phyloP scores from a whole-genome alignment of 768 basidiomycete species.

The Pilatotrama ljubarskyi region DNA sequence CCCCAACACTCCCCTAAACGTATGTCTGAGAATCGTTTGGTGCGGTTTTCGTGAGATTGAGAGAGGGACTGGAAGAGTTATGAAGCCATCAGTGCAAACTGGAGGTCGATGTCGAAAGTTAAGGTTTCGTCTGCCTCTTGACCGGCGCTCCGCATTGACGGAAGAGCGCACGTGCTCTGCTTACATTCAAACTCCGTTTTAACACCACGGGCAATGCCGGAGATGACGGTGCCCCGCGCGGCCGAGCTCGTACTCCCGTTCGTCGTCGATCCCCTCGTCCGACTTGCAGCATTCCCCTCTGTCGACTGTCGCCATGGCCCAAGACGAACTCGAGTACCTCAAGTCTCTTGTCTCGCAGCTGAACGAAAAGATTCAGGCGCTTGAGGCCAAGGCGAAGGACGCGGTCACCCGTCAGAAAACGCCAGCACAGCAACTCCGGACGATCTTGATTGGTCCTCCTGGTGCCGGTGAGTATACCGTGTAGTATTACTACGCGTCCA shows the following conservation, averaged over 20 bases:
- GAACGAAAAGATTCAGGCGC: constrained; percentile 79
- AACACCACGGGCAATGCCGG: constrained; percentile 18
- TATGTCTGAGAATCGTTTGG: too few species aligned
- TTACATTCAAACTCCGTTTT: constrained; percentile 6
- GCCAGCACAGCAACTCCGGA: constrained; percentile 78
- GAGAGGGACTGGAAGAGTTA: too few species aligned
- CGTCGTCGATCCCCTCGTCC: constrained; percentile 12
- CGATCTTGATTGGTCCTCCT: constrained; percentile 94
- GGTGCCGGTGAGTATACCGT: constrained; percentile 76
- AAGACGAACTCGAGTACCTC: constrained; percentile 90
- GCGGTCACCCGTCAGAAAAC: constrained; percentile 45
- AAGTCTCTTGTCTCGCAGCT: constrained; percentile 90
- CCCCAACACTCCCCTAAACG: too few species aligned
- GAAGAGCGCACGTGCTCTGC: neutral
- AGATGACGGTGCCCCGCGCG: constrained; percentile 12
- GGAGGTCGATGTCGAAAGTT: too few species aligned
- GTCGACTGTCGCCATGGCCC: constrained; percentile 48
- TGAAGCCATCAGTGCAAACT: too few species aligned
- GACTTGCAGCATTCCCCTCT: constrained; percentile 8
- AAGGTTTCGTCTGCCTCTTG: too few species aligned
- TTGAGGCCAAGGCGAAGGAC: constrained; percentile 71
- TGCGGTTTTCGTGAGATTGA: too few species aligned
- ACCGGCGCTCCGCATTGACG: neutral
- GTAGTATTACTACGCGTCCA: constrained; percentile 6
- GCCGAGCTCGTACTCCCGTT: neutral